Percentiles rank a stretch among this genome's conserved stretches.
phyloP scores from a whole-genome alignment of 179 eudicot species.

The Silene vulgaris region DNA sequence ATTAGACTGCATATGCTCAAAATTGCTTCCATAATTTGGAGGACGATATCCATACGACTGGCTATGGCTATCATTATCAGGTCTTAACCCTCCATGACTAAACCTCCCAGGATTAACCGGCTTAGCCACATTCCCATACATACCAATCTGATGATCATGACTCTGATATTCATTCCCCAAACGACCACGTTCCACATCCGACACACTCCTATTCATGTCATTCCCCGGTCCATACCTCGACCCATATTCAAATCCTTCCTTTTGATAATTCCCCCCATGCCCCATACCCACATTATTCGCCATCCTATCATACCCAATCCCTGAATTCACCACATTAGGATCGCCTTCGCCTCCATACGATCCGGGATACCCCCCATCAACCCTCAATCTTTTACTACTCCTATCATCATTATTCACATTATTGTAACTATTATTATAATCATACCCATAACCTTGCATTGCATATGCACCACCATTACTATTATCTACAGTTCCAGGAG shows the following conservation, averaged over 20 bases:
- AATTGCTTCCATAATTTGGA: slow-evolving; percentile 18
- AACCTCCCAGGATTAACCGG: slow-evolving; percentile 11
- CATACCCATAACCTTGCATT: slow-evolving; percentile 26
- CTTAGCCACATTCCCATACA: slow-evolving; percentile 25
- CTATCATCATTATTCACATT: slow-evolving; percentile 30
- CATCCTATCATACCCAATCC: slow-evolving; percentile 14
- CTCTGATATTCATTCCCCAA: slow-evolving; percentile 18
- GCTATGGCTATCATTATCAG: slow-evolving; percentile 18
- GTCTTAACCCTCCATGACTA: slow-evolving; percentile 22
- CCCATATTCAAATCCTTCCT: slow-evolving; percentile 20
- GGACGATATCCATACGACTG: slow-evolving; percentile 26
- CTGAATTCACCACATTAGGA: slow-evolving; percentile 17
- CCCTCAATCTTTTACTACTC: slow-evolving; percentile 59
- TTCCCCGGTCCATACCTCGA: slow-evolving; percentile 19
- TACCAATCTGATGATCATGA: slow-evolving; percentile 23
- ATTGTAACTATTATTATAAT: slow-evolving; percentile 20
- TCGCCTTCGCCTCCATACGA: slow-evolving; percentile 23
- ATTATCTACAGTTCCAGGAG: slow-evolving; percentile 26
- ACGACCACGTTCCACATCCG: neutral
- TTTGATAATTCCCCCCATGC: slow-evolving; percentile 18
- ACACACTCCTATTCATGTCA: slow-evolving; percentile 15
- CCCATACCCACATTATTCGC: slow-evolving; percentile 22
- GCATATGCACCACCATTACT: slow-evolving; percentile 18
- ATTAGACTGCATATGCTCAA: slow-evolving; percentile 25
- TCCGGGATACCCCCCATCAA: slow-evolving; percentile 34